Evolutionary conservation across 441 rosid species (phyloP), one percentile per base, ranked within the genome.

Genomic region (Melastoma candidum): DNA sequence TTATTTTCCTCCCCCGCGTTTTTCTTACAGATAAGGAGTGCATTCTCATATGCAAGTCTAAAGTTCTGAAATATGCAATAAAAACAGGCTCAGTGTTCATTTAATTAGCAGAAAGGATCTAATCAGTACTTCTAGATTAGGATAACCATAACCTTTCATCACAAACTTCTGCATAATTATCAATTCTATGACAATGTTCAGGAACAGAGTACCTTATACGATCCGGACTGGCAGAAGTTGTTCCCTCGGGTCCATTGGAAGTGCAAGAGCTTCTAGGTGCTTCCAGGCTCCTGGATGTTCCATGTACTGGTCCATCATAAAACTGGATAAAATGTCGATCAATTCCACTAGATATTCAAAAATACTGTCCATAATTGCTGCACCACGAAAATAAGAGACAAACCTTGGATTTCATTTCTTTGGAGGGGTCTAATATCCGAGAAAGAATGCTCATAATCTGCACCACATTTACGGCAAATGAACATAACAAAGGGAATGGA

Each of bases 321-420:
- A 84, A 80, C 94, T 90, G 75, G 51, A 79, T 56, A 13, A 32
- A 32, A 54, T 13, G 56, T 44, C 45, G 26, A n/a, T 0, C 44
- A 48, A 27, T 44, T 32, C 41, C 41, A 32, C 8, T 4, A 32
- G 41, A 32, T 32, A 32, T 32, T 8, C 41, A 32, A 32, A 32
- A 32, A 32, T 4, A 32, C 41, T 32, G 1, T 6, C 41, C 8
- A 8, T 32, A 32, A 6, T 32, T 6, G 41, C 41, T 4, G 41
- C 8, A 1, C 41, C 5, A 1, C 41, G 1, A 32, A 32, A 32
- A 43, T 62, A 49, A 58, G 54, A 7, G 25, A 74, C 83, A 54
- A 26, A 89, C 97, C 86, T 76, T 84, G 48, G 82, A 77, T 71
- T 74, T 78, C 82, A 82, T 76, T 77, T 79, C 87, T 70, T 70